phyloP scores from a whole-genome alignment of 1,284 basidiomycete genomes.

The Volvariella volvacea region DNA sequence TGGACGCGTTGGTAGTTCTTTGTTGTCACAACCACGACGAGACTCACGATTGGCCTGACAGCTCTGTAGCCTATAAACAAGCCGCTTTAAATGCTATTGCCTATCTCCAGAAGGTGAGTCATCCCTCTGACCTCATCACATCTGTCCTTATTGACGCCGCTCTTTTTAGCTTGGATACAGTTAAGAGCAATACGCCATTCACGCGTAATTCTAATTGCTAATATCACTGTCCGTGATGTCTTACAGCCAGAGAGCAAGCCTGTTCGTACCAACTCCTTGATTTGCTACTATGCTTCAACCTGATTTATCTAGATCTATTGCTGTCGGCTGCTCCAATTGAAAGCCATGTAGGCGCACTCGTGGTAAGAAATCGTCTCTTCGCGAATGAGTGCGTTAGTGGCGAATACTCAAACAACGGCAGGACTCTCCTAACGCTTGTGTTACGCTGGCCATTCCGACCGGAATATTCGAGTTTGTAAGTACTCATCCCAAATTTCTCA shows the following conservation, averaged over 20 bases:
- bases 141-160: background rate
- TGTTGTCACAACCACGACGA: background rate
- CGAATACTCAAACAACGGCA: constrained; percentile 13
- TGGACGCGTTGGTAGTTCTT: constrained; percentile 55
- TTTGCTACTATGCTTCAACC: background rate
- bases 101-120: constrained; percentile 62
- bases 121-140: background rate
- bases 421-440: constrained; percentile 76
- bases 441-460: constrained; percentile 63
- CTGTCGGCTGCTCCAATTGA: constrained; percentile 74
- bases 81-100: constrained; percentile 72
- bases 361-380: constrained; percentile 34
- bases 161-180: constrained; percentile 52
- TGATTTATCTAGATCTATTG: constrained; percentile 49
- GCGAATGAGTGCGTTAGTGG: too few species aligned
- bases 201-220: background rate
- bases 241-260: constrained; percentile 63
- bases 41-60: constrained; percentile 15
- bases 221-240: too few species aligned
- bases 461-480: constrained; percentile 68
- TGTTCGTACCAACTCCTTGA: constrained; percentile 33
- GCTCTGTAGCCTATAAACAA: constrained; percentile 73
- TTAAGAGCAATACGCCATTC: constrained; percentile 29
- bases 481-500: constrained; percentile 9
- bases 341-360: constrained; percentile 68